Percentiles rank a stretch among this genome's conserved stretches.
These are phyloP conservation scores for Bryum argenteum DNA, from an alignment of 225 moss, liverwort and hornwort species.

Conservation along the genomic window DNA sequence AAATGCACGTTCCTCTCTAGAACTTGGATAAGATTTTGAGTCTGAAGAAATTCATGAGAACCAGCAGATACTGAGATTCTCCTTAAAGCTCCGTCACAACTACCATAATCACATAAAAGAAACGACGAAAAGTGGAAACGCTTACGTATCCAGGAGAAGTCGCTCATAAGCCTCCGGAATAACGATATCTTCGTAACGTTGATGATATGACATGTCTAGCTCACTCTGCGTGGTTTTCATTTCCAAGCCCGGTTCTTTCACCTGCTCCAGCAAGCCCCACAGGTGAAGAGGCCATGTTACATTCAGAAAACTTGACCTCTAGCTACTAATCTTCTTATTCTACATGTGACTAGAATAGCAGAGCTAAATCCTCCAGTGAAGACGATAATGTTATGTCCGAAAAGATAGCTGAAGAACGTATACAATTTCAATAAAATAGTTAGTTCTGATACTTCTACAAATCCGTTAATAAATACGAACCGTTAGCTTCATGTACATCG, in stretches of 20 bases:
- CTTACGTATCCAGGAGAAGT: slow-evolving; percentile 74
- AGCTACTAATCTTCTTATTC: not conserved
- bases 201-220: slow-evolving; percentile 87
- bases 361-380: not conserved
- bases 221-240: slow-evolving; percentile 91
- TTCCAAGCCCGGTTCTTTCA: slow-evolving; percentile 84
- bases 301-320: too few relatives aligned
- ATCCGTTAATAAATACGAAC: slow-evolving; percentile 29
- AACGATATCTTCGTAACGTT: slow-evolving; percentile 84
- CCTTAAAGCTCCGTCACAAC: too few relatives aligned
- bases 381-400: not conserved
- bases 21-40: not conserved
- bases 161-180: slow-evolving; percentile 96
- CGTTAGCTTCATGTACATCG: slow-evolving; percentile 98
- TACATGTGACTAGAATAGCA: not conserved
- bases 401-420: not conserved
- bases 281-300: not conserved
- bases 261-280: slow-evolving; percentile 27
- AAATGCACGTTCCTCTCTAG: not conserved
- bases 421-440: not conserved
- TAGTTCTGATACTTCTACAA: not conserved
- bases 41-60: not conserved
- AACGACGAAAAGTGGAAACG: not conserved
- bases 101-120: not conserved
- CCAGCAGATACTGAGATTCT: too few relatives aligned